Conservation (phyloP, 1,139 yeast genomes). For the Candida tropicalis region DNA sequence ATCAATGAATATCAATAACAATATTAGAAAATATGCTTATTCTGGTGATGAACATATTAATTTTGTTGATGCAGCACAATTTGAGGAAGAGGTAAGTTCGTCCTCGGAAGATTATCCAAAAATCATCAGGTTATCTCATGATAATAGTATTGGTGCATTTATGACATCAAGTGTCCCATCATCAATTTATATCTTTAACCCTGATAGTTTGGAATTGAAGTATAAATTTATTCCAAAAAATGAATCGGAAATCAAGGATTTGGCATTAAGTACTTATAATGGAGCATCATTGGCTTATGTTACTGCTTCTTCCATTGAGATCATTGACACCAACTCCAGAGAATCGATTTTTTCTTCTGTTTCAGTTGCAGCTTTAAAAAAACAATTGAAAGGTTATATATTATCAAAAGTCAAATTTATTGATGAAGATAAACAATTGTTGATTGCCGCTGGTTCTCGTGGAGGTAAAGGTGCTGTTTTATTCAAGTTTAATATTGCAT, state of each 20-base stretch:
- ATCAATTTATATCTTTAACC: conserved; percentile 58
- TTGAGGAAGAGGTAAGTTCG: conserved; percentile 35
- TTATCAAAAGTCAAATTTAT: conserved; percentile 66
- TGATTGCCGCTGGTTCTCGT: conserved; percentile 58
- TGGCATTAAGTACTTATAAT: conserved; percentile 39
- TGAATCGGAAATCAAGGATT: conserved; percentile 29
- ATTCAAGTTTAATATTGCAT: conserved; percentile 44
- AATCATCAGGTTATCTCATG: conserved; percentile 52
- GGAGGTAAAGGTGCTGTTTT: conserved; percentile 41
- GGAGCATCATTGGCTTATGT: conserved; percentile 60
- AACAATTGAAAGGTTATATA: conserved; percentile 32
- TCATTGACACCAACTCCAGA: conserved; percentile 50
- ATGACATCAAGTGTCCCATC: conserved; percentile 68
- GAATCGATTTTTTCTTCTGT: conserved; percentile 36
- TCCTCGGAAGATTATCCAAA: conserved; percentile 62
- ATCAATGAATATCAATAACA: conserved; percentile 66
- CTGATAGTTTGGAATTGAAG: conserved; percentile 48
- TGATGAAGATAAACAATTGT: conserved; percentile 47
- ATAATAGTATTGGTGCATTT: conserved; percentile 59
- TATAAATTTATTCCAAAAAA: conserved; percentile 22
- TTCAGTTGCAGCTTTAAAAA: conserved; percentile 22
- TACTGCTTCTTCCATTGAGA: conserved; percentile 55
- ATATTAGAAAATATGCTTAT: conserved; percentile 65
- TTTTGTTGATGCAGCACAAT: conserved; percentile 62
- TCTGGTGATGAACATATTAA: conserved; percentile 61